Evolutionary conservation across 2,329 filamentous ascomycete species (phyloP).

Genomic region (Pseudogymnoascus destructans): DNA sequence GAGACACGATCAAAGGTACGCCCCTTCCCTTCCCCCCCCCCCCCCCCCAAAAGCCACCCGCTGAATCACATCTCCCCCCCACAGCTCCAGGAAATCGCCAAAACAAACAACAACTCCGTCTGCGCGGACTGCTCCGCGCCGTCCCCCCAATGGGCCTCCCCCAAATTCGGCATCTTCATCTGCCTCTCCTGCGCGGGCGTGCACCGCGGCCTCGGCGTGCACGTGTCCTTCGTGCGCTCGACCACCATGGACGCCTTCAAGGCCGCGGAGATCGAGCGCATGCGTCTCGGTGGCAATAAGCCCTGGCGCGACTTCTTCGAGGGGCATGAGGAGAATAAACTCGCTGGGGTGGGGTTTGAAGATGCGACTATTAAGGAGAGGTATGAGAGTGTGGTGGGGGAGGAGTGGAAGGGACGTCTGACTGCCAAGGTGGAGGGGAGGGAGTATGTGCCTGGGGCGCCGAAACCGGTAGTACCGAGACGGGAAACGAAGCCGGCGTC

Average conservation of each 20-base stretch:
- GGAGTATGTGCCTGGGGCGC: slow-evolving; percentile 65
- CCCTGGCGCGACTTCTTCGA: slow-evolving; percentile 83
- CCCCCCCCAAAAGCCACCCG: neutral
- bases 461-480: slow-evolving; percentile 34
- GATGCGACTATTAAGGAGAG: slow-evolving; percentile 81
- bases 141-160: slow-evolving; percentile 93
- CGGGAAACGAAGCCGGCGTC: slow-evolving; percentile 27
- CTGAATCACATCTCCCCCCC: slow-evolving; percentile 11
- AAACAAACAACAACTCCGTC: slow-evolving; percentile 72
- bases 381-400: slow-evolving; percentile 79
- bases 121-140: slow-evolving; percentile 95
- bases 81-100: slow-evolving; percentile 82
- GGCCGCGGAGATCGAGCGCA: slow-evolving; percentile 76
- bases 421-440: slow-evolving; percentile 76
- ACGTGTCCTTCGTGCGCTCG: slow-evolving; percentile 95
- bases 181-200: slow-evolving; percentile 92
- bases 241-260: slow-evolving; percentile 99
- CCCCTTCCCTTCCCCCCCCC: slow-evolving; percentile 3
- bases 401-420: slow-evolving; percentile 89
- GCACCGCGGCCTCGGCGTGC: slow-evolving; percentile 86
- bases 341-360: slow-evolving; percentile 60
- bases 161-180: slow-evolving; percentile 98
- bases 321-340: slow-evolving; percentile 49
- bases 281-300: slow-evolving; percentile 84
- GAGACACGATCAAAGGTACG: slow-evolving; percentile 88